Evolutionary conservation across 768 basidiomycete species (phyloP).

Genomic region (Mycena capillaripes): DNA sequence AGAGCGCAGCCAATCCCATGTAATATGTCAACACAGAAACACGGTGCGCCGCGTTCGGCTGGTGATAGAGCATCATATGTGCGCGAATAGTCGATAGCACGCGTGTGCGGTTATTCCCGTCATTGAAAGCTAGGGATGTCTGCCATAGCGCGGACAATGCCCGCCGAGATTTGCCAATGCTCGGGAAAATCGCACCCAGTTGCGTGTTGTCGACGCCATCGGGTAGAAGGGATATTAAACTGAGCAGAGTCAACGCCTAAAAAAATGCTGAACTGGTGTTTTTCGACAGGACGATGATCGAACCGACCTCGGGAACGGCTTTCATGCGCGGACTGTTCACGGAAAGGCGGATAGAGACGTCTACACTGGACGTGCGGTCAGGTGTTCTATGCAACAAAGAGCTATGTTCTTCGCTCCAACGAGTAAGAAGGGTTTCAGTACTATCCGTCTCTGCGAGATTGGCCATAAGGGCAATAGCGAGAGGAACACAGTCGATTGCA

Average conservation of each 20-base stretch:
- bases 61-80: conserved; percentile 35
- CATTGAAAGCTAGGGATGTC: conserved; percentile 35
- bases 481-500: conserved; percentile 39
- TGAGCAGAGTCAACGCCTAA: conserved; percentile 34
- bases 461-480: conserved; percentile 40
- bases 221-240: conserved; percentile 38
- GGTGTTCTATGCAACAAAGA: conserved; percentile 31
- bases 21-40: conserved; percentile 37
- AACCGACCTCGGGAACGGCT: conserved; percentile 32
- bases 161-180: conserved; percentile 16
- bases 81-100: conserved; percentile 41
- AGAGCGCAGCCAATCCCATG: conserved; percentile 33
- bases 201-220: conserved; percentile 37
- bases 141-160: conserved; percentile 36
- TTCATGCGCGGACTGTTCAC: conserved; percentile 38
- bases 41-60: conserved; percentile 23
- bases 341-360: conserved; percentile 39
- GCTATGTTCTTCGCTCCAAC: conserved; percentile 38
- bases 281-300: not conserved
- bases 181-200: conserved; percentile 27
- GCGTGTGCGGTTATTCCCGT: conserved; percentile 32
- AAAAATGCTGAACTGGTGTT: not conserved
- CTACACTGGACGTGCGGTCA: conserved; percentile 34
- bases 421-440: conserved; percentile 30
- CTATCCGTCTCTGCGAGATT: conserved; percentile 37